These are phyloP conservation scores for Colletotrichum tropicale DNA, from an alignment of 2,329 filamentous ascomycete genomes.

Conservation along the genomic window DNA sequence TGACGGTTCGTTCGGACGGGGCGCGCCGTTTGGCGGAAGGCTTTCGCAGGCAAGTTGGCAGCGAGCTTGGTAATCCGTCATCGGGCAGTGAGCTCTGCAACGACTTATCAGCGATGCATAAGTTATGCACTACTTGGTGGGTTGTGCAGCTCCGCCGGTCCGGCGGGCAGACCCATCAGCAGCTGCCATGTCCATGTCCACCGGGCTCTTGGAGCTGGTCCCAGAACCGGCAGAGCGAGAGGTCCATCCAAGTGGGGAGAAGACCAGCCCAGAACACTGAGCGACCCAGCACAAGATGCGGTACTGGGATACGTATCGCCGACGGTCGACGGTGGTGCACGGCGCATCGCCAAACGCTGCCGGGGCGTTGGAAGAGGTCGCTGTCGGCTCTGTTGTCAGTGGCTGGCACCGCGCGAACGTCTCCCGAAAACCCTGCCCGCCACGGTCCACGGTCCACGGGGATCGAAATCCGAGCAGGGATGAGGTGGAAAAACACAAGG, in stretches of 20 bases:
- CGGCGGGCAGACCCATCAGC: neutral
- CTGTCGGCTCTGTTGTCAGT: conserved; percentile 2
- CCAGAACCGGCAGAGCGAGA: conserved; percentile 6
- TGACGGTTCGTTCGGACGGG: neutral
- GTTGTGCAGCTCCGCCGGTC: neutral
- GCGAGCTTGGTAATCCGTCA: neutral
- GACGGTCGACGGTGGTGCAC: neutral
- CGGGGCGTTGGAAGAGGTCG: neutral
- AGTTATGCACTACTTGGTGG: neutral
- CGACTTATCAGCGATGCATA: neutral
- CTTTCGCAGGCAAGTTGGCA: too few species aligned
- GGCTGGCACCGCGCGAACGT: neutral
- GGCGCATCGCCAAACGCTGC: neutral
- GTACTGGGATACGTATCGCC: neutral
- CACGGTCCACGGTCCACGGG: conserved; percentile 14
- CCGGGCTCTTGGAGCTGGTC: conserved; percentile 9
- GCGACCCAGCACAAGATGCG: neutral
- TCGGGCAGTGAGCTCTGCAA: neutral
- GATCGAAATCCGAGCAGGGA: conserved; percentile 6
- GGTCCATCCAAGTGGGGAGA: conserved; percentile 6
- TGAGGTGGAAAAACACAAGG: neutral
- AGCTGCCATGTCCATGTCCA: neutral
- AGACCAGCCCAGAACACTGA: conserved; percentile 9
- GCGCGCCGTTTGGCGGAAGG: neutral
- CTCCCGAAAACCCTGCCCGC: conserved; percentile 1